Percentiles rank a stretch among this genome's conserved stretches.
phyloP scores from a whole-genome alignment of 306 rosid genomes.

The Canavalia gladiata region DNA sequence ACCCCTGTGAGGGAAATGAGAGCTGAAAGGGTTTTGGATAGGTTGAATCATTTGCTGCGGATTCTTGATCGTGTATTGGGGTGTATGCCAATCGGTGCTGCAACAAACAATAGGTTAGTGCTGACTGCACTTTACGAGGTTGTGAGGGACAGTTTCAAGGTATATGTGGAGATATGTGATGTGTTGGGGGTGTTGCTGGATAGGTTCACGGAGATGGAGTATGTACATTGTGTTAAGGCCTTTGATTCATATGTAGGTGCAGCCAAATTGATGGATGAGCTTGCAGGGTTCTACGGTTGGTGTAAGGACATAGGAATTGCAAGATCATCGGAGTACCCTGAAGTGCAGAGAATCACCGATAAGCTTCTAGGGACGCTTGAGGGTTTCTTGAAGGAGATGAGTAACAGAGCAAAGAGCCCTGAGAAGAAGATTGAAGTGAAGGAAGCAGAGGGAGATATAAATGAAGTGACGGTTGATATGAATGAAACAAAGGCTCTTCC shows the following conservation, averaged over 20 bases:
- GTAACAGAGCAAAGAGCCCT: slow-evolving; percentile 52
- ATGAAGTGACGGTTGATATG: slow-evolving; percentile 36
- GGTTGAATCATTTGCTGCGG: slow-evolving; percentile 66
- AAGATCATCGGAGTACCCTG: slow-evolving; percentile 83
- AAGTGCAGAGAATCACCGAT: slow-evolving; percentile 74
- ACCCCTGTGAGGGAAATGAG: slow-evolving; percentile 74
- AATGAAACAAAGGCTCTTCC: slow-evolving; percentile 86
- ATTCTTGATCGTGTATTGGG: slow-evolving; percentile 75
- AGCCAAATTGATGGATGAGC: slow-evolving; percentile 74
- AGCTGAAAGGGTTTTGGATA: slow-evolving; percentile 71
- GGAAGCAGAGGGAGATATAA: slow-evolving; percentile 45
- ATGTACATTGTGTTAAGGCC: slow-evolving; percentile 66
- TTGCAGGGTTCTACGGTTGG: slow-evolving; percentile 77
- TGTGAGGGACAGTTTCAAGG: slow-evolving; percentile 76
- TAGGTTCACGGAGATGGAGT: slow-evolving; percentile 81
- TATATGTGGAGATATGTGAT: slow-evolving; percentile 73
- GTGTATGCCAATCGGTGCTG: slow-evolving; percentile 75
- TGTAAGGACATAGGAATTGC: slow-evolving; percentile 84
- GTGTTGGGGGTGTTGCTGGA: slow-evolving; percentile 79
- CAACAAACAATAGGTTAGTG: slow-evolving; percentile 72
- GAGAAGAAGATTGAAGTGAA: slow-evolving; percentile 62
- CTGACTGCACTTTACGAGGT: slow-evolving; percentile 69
- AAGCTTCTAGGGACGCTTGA: slow-evolving; percentile 72
- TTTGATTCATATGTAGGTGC: slow-evolving; percentile 74
- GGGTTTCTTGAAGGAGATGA: slow-evolving; percentile 75